Conservation (phyloP, 2,329 filamentous ascomycete genomes). For the Ophiosphaerella narmari region DNA sequence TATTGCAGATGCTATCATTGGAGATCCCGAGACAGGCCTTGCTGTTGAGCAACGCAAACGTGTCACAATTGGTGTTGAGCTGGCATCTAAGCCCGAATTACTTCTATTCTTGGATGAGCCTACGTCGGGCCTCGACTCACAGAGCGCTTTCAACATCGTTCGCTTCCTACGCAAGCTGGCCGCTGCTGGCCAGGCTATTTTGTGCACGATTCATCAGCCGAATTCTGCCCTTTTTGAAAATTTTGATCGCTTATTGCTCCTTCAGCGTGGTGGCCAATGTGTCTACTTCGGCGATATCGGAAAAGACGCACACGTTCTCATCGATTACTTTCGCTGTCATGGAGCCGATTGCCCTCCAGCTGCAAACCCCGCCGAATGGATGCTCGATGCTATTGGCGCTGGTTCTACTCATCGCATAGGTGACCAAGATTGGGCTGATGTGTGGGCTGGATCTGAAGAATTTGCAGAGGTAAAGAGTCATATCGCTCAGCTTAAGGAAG, state of each 20-base stretch:
- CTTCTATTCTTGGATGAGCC: conserved; percentile 81
- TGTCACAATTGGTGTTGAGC: conserved; percentile 66
- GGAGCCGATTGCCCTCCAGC: conserved; percentile 64
- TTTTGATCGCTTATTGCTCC: conserved; percentile 80
- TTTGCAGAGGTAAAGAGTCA: conserved; percentile 67
- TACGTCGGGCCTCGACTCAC: conserved; percentile 73
- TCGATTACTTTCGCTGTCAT: conserved; percentile 57
- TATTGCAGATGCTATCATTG: conserved; percentile 69
- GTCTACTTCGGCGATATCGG: conserved; percentile 90
- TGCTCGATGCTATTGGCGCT: conserved; percentile 83
- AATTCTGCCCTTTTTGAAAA: conserved; percentile 85
- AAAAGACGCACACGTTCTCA: conserved; percentile 71
- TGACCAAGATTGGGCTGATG: conserved; percentile 76
- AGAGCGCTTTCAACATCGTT: conserved; percentile 76
- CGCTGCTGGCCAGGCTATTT: conserved; percentile 80
- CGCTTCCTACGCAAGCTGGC: conserved; percentile 78
- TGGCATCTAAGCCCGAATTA: conserved; percentile 69
- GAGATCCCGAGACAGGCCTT: conserved; percentile 63
- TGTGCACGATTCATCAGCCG: conserved; percentile 91
- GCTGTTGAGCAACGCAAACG: conserved; percentile 67
- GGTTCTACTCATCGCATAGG: conserved; percentile 74
- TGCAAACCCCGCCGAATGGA: conserved; percentile 71
- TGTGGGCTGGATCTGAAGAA: conserved; percentile 77
- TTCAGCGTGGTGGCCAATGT: conserved; percentile 77
- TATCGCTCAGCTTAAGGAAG: conserved; percentile 69